Evolutionary conservation across 768 basidiomycete species (phyloP), one percentile per base, ranked within the genome.

Genomic region (Favolaschia claudopus): DNA sequence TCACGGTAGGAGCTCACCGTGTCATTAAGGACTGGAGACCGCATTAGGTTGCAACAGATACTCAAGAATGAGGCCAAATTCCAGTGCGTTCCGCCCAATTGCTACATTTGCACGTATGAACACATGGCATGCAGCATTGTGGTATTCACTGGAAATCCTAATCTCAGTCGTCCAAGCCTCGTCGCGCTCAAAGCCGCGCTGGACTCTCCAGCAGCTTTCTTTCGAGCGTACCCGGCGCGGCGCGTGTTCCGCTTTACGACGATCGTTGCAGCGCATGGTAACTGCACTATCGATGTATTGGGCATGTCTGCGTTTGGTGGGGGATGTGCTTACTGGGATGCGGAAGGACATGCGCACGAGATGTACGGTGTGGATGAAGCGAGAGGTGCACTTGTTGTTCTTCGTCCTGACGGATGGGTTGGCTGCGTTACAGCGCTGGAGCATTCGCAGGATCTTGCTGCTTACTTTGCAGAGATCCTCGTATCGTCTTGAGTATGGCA

Each of bases 51-150:
- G 19, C 65, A 64, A 20, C 56, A 58, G 22, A 20, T 67, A 19
- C 60, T 67, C 22, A 61, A 64, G 52, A 67, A 67, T 46, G 63
- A 67, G 27, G 65, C 62, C 9, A 64, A 61, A 36, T 67, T 64
- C 44, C 60, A 53, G 62, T 67, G 24, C 40, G 61, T 52, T 3
- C 40, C 4, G n/a, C 33, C 14, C 0, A 24, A 32, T 9, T 19
- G 42, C 15, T 14, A 38, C 7, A 12, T 27, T 19, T 14, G 29
- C 15, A 15, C 12, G 14, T 15, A 17, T 9, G 31, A 24, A 25
- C 32, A 34, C 24, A 44, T 14, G 6, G 29, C 19, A 14, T 25
- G 13, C 31, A 65, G 65, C 50, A 60, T 64, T 39, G 63, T 64
- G 24, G 48, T 67, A 20, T 67, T 67, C 44, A 49, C 65, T 3